Conservation (phyloP, 768 basidiomycete genomes). For the Multifurca ochricompacta region DNA sequence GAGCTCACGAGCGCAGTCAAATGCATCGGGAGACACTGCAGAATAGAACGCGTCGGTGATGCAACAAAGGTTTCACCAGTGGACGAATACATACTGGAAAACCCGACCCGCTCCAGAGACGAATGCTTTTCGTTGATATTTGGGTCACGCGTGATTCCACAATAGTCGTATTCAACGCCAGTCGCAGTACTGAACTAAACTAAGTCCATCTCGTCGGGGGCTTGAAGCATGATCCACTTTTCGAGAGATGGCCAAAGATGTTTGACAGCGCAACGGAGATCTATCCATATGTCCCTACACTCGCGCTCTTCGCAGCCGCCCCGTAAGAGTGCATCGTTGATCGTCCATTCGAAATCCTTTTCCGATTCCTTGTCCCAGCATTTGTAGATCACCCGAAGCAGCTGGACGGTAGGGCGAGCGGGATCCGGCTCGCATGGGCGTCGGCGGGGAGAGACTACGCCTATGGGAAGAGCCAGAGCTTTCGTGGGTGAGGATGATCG, state of each 20-base stretch:
- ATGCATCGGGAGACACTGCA: not conserved
- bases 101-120: not conserved
- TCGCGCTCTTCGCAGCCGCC: not conserved
- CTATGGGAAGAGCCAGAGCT: not conserved
- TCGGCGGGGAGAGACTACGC: not conserved
- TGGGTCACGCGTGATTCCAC: not conserved
- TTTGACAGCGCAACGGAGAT: not conserved
- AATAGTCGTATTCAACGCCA: not conserved
- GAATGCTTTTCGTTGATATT: not conserved
- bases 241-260: not conserved
- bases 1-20: not conserved
- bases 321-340: not conserved
- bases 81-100: not conserved
- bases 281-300: not conserved
- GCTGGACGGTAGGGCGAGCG: not conserved
- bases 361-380: not conserved
- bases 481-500: not conserved
- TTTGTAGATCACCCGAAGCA: not conserved
- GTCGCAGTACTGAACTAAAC: not conserved
- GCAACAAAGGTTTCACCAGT: not conserved
- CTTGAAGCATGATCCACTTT: slow-evolving; percentile 2
- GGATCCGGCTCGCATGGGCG: not conserved
- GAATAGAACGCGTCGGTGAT: not conserved
- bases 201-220: not conserved
- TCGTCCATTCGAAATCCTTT: not conserved